Conservation (phyloP, 2,329 filamentous ascomycete species). For the Talaromyces pinophilus region DNA sequence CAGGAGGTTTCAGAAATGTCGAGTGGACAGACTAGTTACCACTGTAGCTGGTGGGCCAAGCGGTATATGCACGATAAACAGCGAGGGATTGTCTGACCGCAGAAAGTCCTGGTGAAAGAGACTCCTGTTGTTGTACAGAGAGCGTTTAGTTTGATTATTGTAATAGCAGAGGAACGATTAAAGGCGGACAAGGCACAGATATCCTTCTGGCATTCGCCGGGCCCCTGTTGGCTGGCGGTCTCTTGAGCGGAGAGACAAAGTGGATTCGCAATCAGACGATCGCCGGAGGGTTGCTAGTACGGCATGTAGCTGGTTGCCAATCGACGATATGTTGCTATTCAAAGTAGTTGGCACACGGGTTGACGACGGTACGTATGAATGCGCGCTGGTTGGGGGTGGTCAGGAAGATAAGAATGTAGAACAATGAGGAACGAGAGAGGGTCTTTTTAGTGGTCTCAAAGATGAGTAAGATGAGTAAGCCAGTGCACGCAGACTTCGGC, state of each 20-base stretch:
- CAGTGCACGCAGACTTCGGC: not conserved
- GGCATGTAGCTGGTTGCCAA: conserved; percentile 18
- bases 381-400: not conserved
- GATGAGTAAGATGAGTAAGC: conserved; percentile 12
- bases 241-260: conserved; percentile 14
- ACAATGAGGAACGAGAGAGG: not conserved
- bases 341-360: not conserved
- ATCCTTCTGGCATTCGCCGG: conserved; percentile 1
- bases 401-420: not conserved
- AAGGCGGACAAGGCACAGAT: conserved; percentile 1
- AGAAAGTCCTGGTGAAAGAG: not conserved
- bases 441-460: not conserved
- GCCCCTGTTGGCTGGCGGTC: conserved; percentile 14
- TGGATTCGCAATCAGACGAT: conserved; percentile 21
- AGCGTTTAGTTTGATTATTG: conserved; percentile 1
- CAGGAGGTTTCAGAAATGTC: conserved; percentile 20
- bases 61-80: not conserved
- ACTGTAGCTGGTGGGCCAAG: not conserved
- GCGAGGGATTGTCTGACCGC: not conserved
- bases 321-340: not conserved
- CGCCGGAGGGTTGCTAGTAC: conserved; percentile 21
- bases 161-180: not conserved
- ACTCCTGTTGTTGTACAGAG: not conserved
- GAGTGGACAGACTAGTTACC: not conserved
- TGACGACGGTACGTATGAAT: not conserved